A percentile compares a stretch with the other conserved stretches of the same genome.
Conservation (phyloP, 2,329 filamentous ascomycete genomes). For the Exophiala calicioides region DNA sequence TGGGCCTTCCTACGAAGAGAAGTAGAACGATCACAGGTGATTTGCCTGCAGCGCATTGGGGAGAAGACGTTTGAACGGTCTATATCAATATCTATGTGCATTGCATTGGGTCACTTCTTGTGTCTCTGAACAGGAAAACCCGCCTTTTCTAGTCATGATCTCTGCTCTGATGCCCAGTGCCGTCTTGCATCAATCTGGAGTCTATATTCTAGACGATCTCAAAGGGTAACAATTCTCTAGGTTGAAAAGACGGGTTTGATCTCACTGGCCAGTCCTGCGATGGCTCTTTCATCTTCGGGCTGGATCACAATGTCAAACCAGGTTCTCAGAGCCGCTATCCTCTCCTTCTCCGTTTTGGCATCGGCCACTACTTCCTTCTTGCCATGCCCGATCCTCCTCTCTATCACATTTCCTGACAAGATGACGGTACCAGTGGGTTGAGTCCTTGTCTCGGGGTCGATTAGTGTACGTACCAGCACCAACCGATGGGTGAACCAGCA, state of each 20-base stretch:
- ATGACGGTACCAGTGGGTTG: conserved; percentile 55
- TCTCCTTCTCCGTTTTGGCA: conserved; percentile 55
- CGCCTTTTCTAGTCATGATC: too few relatives aligned
- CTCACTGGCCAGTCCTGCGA: conserved; percentile 54
- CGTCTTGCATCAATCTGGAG: too few relatives aligned
- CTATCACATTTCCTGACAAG: conserved; percentile 51
- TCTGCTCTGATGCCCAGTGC: too few relatives aligned
- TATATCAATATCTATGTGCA: too few relatives aligned
- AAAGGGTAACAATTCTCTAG: neutral
- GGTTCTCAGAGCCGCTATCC: conserved; percentile 53
- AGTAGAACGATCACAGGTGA: too few relatives aligned
- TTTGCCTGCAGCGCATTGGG: too few relatives aligned
- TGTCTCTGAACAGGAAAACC: too few relatives aligned
- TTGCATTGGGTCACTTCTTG: too few relatives aligned
- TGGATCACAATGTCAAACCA: conserved; percentile 57
- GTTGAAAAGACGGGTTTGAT: conserved; percentile 32
- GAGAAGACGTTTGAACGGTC: too few relatives aligned
- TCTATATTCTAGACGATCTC: neutral
- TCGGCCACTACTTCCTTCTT: conserved; percentile 55
- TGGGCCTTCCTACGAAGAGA: too few relatives aligned
- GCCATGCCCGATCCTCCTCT: conserved; percentile 12
- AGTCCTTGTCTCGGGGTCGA: conserved; percentile 49
- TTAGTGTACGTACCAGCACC: conserved; percentile 57
- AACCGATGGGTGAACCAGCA: conserved; percentile 59
- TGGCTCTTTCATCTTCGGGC: conserved; percentile 52